phyloP scores from a whole-genome alignment of 2,329 filamentous ascomycete species.

The Fusarium tricinctum region DNA sequence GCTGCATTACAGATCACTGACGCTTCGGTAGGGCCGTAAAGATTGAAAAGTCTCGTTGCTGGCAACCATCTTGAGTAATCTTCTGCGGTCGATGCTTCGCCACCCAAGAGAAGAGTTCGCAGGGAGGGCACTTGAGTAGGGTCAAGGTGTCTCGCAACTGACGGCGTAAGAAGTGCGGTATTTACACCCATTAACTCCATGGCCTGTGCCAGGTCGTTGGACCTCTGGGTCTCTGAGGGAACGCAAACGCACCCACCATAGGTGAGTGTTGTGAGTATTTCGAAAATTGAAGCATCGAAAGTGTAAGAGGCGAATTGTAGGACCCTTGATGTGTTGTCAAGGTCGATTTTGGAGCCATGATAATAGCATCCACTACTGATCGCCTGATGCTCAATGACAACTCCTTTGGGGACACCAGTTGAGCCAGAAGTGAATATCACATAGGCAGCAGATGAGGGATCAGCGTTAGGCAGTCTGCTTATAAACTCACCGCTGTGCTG shows the following conservation, averaged over 20 bases:
- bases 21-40: conserved; percentile 13
- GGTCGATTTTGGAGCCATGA: neutral
- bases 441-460: neutral
- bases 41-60: neutral
- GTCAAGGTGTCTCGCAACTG: conserved; percentile 54
- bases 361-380: conserved; percentile 15
- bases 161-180: conserved; percentile 57
- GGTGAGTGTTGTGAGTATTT: conserved; percentile 30
- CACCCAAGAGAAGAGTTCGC: neutral
- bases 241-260: conserved; percentile 65
- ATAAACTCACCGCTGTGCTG: neutral
- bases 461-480: neutral
- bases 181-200: conserved; percentile 58
- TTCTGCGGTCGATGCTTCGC: conserved; percentile 4
- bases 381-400: conserved; percentile 21
- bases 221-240: conserved; percentile 64
- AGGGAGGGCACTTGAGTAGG: conserved; percentile 3
- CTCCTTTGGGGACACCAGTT: neutral
- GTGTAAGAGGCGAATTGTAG: conserved; percentile 42
- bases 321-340: conserved; percentile 19
- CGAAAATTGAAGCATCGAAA: conserved; percentile 38
- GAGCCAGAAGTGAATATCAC: neutral
- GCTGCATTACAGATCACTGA: neutral
- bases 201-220: conserved; percentile 60
- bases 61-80: conserved; percentile 3